Base-by-base conservation (phyloP, 2,329 filamentous ascomycete species). In the Xylariales sp. region DNA sequence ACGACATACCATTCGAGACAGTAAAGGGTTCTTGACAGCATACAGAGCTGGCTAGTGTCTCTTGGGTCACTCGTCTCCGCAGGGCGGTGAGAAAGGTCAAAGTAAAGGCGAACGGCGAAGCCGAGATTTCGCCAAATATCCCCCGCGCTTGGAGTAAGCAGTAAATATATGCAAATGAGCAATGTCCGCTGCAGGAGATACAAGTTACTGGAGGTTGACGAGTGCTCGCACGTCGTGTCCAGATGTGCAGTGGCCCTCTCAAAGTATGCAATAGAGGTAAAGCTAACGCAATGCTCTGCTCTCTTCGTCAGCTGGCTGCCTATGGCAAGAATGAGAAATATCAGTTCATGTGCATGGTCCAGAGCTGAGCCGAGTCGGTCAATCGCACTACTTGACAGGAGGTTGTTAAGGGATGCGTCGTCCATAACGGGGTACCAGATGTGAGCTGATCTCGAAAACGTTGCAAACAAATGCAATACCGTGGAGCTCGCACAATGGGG, bases 81-180 rank as follows among this genome's bases (percentile, higher is more conserved):
- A 10, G 16, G 4, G 5, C n/a, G 6, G 17, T 33, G 30, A 17
- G 30, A 33, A 12, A 33, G 20, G 16, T 33, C 30, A 19, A 33
- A 16, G 16, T 14, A 33, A 16, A 17, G n/a, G 10, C 30, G 30
- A 10, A 33, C 20, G 14, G 30, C 30, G n/a, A 33, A 33, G 14
- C 30, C 30, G 7, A 33, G 30, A 16, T 33, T 12, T n/a, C 30
- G n/a, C 30, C 30, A 33, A 12, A 33, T 33, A 19, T 33, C 30
- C 8, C 30, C 30, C 6, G 30, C 17, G n/a, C 8, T 18, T 10
- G 30, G 30, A 18, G 5, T 10, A 33, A 33, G 30, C 13, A 33
- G 30, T 14, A 33, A 18, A n/a, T 17, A 33, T 6, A 33, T 12
- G 14, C 30, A 33, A 6, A 33, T 18, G 12, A 33, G 16, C 6